Evolutionary conservation across 1,139 yeast species (phyloP).

Genomic region (Arxiozyma slooffiae): DNA sequence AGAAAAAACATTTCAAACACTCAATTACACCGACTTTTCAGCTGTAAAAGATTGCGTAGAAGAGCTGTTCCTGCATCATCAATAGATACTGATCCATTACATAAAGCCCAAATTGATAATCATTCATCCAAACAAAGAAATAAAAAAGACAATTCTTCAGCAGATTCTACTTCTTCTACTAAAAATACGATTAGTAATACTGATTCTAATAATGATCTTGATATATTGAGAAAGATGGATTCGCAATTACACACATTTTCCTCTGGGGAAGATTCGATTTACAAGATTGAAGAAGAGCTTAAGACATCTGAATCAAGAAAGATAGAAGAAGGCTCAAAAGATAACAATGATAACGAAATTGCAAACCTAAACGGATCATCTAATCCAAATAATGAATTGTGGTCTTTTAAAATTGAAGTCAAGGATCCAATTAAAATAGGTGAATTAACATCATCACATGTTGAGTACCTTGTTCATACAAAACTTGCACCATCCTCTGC

Average conservation of each 20-base stretch:
- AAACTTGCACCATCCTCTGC: slow-evolving; percentile 8
- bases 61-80: slow-evolving; percentile 5
- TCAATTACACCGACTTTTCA: slow-evolving; percentile 20
- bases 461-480: slow-evolving; percentile 73
- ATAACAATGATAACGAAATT: slow-evolving; percentile 2
- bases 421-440: slow-evolving; percentile 92
- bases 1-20: neutral
- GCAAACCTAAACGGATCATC: neutral
- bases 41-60: slow-evolving; percentile 23
- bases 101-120: slow-evolving; percentile 16
- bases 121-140: slow-evolving; percentile 22
- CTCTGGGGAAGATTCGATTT: neutral
- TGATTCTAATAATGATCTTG: neutral
- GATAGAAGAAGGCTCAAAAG: neutral
- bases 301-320: neutral
- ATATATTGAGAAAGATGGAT: slow-evolving; percentile 20
- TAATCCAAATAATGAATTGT: slow-evolving; percentile 4
- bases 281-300: neutral
- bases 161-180: neutral
- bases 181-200: neutral
- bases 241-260: slow-evolving; percentile 20
- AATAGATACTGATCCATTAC: slow-evolving; percentile 21
- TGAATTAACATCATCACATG: slow-evolving; percentile 79
- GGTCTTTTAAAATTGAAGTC: slow-evolving; percentile 53
- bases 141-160: slow-evolving; percentile 6